A percentile compares a stretch with the other conserved stretches of the same genome.
phyloP scores from a whole-genome alignment of 2,329 filamentous ascomycete genomes.

The Neopestalotiopsis sp. region DNA sequence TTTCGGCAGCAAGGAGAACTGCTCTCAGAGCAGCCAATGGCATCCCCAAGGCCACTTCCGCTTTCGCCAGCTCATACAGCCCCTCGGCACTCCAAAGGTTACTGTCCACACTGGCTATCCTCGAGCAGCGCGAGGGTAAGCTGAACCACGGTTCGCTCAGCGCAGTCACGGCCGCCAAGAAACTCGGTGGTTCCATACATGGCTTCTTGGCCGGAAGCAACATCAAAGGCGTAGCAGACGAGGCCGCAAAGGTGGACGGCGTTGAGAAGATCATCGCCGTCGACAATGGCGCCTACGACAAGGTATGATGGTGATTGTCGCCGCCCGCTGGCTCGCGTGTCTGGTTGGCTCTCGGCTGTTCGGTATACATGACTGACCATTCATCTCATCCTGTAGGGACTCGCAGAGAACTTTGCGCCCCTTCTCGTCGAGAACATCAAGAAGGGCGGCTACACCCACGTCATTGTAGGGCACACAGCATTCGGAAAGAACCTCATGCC shows the following conservation, averaged over 20 bases:
- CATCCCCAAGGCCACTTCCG: conserved; percentile 31
- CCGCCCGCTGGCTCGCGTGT: not conserved
- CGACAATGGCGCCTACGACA: conserved; percentile 90
- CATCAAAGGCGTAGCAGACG: conserved; percentile 76
- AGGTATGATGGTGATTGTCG: conserved; percentile 56
- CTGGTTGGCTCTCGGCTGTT: conserved; percentile 15
- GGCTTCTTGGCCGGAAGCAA: conserved; percentile 85
- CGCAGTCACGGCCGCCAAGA: conserved; percentile 84
- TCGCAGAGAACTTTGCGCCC: conserved; percentile 94
- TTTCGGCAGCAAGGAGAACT: conserved; percentile 34
- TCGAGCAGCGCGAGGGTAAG: conserved; percentile 92
- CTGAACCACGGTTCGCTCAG: conserved; percentile 83
- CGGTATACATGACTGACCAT: not conserved
- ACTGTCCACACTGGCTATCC: conserved; percentile 85
- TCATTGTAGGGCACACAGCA: conserved; percentile 88
- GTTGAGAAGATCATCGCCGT: conserved; percentile 91
- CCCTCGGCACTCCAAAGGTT: conserved; percentile 69
- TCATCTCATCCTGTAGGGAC: conserved; percentile 59
- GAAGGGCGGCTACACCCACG: conserved; percentile 90
- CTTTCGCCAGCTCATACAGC: conserved; percentile 39
- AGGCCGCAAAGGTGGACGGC: conserved; percentile 88
- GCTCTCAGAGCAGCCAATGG: conserved; percentile 31
- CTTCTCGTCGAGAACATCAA: conserved; percentile 96
- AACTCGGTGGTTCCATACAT: conserved; percentile 84
- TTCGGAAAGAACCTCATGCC: conserved; percentile 97